Percentiles rank a stretch among this genome's conserved stretches.
Evolutionary conservation across 2,329 filamentous ascomycete genomes (phyloP).

Genomic region (Mariannaea elegans): DNA sequence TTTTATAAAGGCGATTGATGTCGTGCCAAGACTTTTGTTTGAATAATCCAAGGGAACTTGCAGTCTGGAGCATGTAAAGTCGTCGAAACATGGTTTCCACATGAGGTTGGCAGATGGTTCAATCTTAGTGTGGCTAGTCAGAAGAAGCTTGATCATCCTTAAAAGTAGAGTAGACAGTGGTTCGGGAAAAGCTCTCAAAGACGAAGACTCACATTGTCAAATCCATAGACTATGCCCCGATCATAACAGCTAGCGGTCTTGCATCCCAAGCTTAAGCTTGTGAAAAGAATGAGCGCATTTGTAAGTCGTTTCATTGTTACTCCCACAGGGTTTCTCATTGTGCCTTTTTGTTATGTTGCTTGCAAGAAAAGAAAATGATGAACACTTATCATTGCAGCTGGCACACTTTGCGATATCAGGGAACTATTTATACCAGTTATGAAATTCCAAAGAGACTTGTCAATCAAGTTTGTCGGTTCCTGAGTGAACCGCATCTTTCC

Average conservation of each 20-base stretch:
- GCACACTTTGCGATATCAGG: neutral
- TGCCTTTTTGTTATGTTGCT: neutral
- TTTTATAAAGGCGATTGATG: constrained; percentile 43
- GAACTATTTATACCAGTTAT: constrained; percentile 7
- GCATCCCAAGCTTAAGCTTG: constrained; percentile 34
- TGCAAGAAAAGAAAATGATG: neutral
- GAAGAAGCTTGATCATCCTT: constrained; percentile 19
- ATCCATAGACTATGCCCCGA: constrained; percentile 32
- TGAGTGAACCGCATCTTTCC: neutral
- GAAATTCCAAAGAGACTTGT: constrained; percentile 1
- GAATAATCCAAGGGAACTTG: constrained; percentile 44
- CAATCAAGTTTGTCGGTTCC: neutral
- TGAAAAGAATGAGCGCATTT: constrained; percentile 26
- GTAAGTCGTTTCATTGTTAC: constrained; percentile 22
- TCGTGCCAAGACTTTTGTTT: constrained; percentile 38
- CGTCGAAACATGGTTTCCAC: constrained; percentile 45
- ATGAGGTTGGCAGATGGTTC: constrained; percentile 42
- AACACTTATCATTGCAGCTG: neutral
- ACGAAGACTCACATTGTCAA: constrained; percentile 24
- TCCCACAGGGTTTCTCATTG: neutral
- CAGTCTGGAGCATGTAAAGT: constrained; percentile 41
- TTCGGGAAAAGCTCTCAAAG: constrained; percentile 22
- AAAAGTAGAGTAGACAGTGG: neutral
- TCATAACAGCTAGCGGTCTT: constrained; percentile 26
- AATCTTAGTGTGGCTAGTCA: constrained; percentile 36